Conservation (phyloP, 73 alveolate species). For the Effrenium voratum region DNA sequence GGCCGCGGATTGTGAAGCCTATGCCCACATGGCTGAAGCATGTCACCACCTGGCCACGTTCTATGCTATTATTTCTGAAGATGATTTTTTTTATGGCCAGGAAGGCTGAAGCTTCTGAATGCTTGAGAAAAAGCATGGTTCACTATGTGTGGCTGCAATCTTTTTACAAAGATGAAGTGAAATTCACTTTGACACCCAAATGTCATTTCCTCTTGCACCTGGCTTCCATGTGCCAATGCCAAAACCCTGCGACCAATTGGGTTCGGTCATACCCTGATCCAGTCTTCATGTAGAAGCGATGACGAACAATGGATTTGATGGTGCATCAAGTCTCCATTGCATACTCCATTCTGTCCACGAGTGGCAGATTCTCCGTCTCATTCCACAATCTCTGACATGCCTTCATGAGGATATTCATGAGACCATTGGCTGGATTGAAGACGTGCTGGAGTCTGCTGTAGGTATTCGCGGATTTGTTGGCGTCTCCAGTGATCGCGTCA, state of each 20-base stretch:
- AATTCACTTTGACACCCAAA: background rate
- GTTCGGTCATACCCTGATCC: too few species aligned
- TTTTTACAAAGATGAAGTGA: background rate
- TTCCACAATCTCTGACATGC: too few species aligned
- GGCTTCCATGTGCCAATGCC: background rate
- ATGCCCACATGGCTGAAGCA: conserved; percentile 16
- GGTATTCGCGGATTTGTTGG: too few species aligned
- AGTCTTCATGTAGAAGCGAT: too few species aligned
- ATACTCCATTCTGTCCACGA: too few species aligned
- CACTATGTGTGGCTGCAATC: background rate
- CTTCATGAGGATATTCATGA: too few species aligned
- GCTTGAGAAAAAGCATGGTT: background rate
- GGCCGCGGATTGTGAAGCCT: background rate
- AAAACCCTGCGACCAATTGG: background rate
- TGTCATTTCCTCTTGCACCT: background rate
- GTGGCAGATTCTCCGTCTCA: too few species aligned
- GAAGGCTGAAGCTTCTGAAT: background rate
- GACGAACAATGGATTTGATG: too few species aligned
- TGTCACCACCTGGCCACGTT: background rate
- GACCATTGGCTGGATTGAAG: too few species aligned
- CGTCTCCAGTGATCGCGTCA: too few species aligned
- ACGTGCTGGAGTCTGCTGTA: too few species aligned
- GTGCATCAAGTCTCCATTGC: too few species aligned
- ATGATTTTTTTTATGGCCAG: background rate
- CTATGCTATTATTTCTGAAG: background rate